These are phyloP conservation scores for Cornus controversa DNA, from an alignment of 148 eudicot species.

Conservation along the genomic window DNA sequence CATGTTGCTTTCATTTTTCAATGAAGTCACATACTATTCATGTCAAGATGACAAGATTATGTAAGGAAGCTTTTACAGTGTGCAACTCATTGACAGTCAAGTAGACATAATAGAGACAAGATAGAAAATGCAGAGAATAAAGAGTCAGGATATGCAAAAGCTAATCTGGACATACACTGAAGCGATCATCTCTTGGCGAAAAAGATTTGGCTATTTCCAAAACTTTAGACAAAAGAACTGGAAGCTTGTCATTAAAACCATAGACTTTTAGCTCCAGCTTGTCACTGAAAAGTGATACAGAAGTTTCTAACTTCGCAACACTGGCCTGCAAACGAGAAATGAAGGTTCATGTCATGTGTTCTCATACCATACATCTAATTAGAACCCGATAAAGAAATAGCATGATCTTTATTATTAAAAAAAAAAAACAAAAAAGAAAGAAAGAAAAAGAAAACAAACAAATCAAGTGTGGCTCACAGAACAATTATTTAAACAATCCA, in stretches of 20 bases:
- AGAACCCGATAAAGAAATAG: too few species aligned
- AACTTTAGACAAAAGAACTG: conserved; percentile 73
- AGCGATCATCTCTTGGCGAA: conserved; percentile 76
- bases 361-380: too few species aligned
- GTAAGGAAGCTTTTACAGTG: background rate
- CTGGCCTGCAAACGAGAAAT: conserved; percentile 66
- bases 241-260: conserved; percentile 93
- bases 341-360: background rate
- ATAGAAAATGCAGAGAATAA: background rate
- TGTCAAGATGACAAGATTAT: background rate
- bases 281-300: conserved; percentile 76
- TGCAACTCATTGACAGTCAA: background rate
- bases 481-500: too few species aligned
- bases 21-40: background rate
- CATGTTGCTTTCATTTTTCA: background rate
- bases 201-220: conserved; percentile 64
- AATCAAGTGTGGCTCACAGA: too few species aligned
- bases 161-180: conserved; percentile 50
- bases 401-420: too few species aligned
- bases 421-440: background rate
- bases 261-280: conserved; percentile 87
- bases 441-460: too few species aligned
- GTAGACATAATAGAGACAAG: background rate
- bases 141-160: background rate
- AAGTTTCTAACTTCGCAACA: conserved; percentile 90